Conservation (phyloP, 108 stramenopile genomes). For the Cyclotella kingstonii region DNA sequence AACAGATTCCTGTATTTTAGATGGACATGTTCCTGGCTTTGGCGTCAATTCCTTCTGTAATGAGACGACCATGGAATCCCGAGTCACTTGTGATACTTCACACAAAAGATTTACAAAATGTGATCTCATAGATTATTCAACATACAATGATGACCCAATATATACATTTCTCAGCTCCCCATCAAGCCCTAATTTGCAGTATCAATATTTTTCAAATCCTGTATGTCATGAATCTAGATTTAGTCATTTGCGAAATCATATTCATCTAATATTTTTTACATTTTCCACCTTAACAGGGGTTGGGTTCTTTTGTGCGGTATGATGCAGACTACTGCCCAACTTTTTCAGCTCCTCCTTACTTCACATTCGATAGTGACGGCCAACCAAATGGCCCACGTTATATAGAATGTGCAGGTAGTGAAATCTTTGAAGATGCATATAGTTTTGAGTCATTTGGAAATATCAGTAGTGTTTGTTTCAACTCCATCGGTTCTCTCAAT, state of each 20-base stretch:
- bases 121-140: conserved; percentile 26
- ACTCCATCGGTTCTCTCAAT: conserved; percentile 14
- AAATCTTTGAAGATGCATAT: conserved; percentile 2
- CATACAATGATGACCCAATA: conserved; percentile 11
- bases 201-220: conserved; percentile 17
- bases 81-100: conserved; percentile 12
- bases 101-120: conserved; percentile 15
- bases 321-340: conserved; percentile 32
- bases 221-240: neutral
- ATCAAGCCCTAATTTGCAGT: conserved; percentile 2
- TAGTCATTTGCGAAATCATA: too few relatives aligned
- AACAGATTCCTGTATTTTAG: conserved; percentile 18
- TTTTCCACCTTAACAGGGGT: too few relatives aligned
- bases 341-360: conserved; percentile 21
- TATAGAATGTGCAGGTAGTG: conserved; percentile 9
- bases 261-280: too few relatives aligned
- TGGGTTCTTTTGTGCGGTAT: conserved; percentile 17
- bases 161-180: conserved; percentile 8
- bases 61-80: neutral
- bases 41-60: conserved; percentile 18
- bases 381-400: conserved; percentile 5
- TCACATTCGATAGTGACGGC: conserved; percentile 3
- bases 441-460: conserved; percentile 26
- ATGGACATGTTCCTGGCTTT: conserved; percentile 12
- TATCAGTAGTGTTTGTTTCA: conserved; percentile 15